Base-by-base conservation (phyloP, 2,329 filamentous ascomycete species). In the Aspergillus costaricaensis region DNA sequence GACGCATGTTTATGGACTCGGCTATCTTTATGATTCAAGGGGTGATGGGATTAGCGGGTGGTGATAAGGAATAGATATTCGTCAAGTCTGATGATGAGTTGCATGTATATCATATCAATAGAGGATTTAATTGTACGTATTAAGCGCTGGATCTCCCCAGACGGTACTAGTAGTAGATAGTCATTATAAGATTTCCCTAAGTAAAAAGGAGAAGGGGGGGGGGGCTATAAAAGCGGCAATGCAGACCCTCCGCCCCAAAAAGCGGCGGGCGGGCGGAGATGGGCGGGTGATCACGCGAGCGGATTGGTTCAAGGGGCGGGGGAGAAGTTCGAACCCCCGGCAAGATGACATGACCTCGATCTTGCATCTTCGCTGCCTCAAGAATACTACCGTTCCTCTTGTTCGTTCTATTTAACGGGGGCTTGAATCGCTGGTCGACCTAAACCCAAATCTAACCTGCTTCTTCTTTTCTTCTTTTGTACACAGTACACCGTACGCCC, bases 201-300 rank as follows among this genome's bases (percentile, higher is more conserved):
- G 17, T 47, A 55, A 55, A 44, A 39, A 25, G 52, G 52, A 38
- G 44, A 23, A 19, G 14, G 4, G 4, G 21, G 19, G 21, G 41
- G 44, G 21, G 51, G 25, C 25, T 27, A 27, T 12, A 32, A 36
- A 36, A 14, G 32, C 32, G 32, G 32, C 32, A 36, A 36, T 36
- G 32, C 32, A 36, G 52, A n/a, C n/a, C 23, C 23, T n/a, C n/a
- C 9, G 25, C 47, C 47, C 10, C 27, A 50, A 50, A 50, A 30
- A 30, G 47, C 12, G n/a, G 53, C 39, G 23, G 3, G 15, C 30
- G 41, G 53, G 53, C 53, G 53, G 53, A 55, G 53, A 47, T 32
- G 53, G 21, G 39, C 53, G 53, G 39, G 19, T 44, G 53, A 43
- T 55, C 53, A 55, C 53, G 39, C 53, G 41, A 55, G 53, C 27